Conservation (phyloP, 495 filamentous ascomycete genomes). For the Neurospora sp. region DNA sequence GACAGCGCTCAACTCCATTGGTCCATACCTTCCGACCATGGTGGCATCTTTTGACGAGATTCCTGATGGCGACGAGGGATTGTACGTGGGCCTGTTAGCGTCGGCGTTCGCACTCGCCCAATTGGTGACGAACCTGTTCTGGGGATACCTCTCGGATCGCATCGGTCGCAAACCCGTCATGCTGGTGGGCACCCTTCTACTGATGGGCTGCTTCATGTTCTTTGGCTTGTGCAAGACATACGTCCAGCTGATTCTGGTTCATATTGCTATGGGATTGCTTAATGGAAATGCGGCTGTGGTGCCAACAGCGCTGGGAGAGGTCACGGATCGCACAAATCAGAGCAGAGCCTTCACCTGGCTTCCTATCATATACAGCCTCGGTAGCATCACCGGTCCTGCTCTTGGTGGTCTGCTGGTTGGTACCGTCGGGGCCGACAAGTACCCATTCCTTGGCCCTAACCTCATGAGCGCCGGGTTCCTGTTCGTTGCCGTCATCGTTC, state of each 20-base stretch:
- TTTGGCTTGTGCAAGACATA: constrained; percentile 84
- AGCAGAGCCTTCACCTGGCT: constrained; percentile 84
- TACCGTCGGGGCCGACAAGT: constrained; percentile 38
- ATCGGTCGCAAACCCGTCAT: constrained; percentile 92
- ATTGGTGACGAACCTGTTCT: constrained; percentile 83
- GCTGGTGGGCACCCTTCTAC: constrained; percentile 71
- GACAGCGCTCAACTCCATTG: constrained; percentile 91
- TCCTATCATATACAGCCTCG: constrained; percentile 85
- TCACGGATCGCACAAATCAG: constrained; percentile 92
- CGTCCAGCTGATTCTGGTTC: constrained; percentile 73
- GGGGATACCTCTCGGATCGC: constrained; percentile 84
- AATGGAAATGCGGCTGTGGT: constrained; percentile 86
- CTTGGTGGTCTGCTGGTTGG: constrained; percentile 77
- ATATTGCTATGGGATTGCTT: constrained; percentile 80
- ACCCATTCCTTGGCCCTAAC: constrained; percentile 83
- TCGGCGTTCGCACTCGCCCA: constrained; percentile 89
- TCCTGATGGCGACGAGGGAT: constrained; percentile 54
- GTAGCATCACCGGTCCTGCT: constrained; percentile 84
- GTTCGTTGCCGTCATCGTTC: constrained; percentile 59
- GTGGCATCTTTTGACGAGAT: constrained; percentile 76
- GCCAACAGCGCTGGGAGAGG: constrained; percentile 85
- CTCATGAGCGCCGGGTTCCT: constrained; percentile 62
- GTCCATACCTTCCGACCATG: constrained; percentile 94
- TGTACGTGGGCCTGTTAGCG: constrained; percentile 85
- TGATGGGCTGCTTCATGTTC: constrained; percentile 67